Evolutionary conservation across 1,139 yeast genomes (phyloP), one percentile per base, ranked within the genome.

Genomic region (Hemisphaericaspora lyxosophila): DNA sequence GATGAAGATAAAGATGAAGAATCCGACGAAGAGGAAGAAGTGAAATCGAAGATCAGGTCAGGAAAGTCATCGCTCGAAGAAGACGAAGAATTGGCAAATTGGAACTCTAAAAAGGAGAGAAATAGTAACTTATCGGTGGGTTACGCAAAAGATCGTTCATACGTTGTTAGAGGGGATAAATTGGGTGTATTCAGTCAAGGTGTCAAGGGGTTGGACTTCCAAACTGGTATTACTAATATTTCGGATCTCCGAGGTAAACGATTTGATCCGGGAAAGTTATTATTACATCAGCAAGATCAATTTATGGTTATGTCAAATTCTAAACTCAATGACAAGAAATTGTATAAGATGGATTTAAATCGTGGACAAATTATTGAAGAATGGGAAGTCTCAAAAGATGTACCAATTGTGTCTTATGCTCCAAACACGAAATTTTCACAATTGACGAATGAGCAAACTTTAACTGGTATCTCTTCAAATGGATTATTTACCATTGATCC

Each of bases 361-460:
- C 74, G 80, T 41, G 96, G 96, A 6, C 70, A 81, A 51, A 74
- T 89, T 38, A 84, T 89, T 18, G 96, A 88, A 52, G 94, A 86
- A 57, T 88, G 95, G 95, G 63, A 71, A 27, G 65, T 76, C 8
- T 70, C 71, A 26, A 47, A 54, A 23, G 53, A 60, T 14, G 57
- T 73, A 6, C 67, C 82, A 17, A 65, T 81, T 19, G 73, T 70
- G 15, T 70, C 77, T 25, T 83, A 79, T 57, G 85, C 83, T 3
- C 90, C 95, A 6, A 69, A 78, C 13, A 62, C 73, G 40, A 88
- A 88, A 59, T 84, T 82, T 50, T 75, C 87, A 26, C 95, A 83
- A 55, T 64, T 83, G 54, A 78, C 90, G 1, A 73, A 67, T 8
- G 96, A 88, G 49, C 82, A 78, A 45, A 85, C 90, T 0, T 72